Evolutionary conservation across 139 green algal species (phyloP), one percentile per base, ranked within the genome.

Genomic region (Yamagishiella unicocca): DNA sequence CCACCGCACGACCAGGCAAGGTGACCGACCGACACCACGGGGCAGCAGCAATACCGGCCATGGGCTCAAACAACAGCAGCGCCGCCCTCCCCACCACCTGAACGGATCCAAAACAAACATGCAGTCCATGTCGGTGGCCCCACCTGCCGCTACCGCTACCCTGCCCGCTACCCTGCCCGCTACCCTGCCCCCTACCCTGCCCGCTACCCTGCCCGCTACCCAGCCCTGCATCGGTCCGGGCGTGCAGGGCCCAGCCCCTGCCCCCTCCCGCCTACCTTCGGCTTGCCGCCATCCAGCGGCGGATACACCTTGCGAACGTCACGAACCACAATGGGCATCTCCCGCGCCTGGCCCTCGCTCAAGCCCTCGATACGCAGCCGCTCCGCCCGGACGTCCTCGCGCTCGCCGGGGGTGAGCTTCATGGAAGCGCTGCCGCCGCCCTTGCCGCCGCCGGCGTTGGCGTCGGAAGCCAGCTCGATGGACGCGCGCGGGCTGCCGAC

Each of bases 271-370:
- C 76, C 2, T 27, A 83, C 89, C 85, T 93, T 93, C 42, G 87
- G 64, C 40, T 92, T 90, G 61, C 92, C 90, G 31, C 94, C 95
- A 25, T 94, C 94, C 45, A 67, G 62, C 24, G 91, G 62, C 1
- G 94, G 93, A 83, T 95, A 99, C 21, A 95, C 83, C 82, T 98
- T 99, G 33, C 84, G 76, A 77, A 99, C 81, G 61, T 95, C 88
- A 2, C 87, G 43, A n/a, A 98, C 90, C 4, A 98, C 78, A 68
- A 99, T 99, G 35, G 95, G 87, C 35, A n/a, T 29, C 12, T 2
- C 4, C 4, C 4, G 33, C 21, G 17, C 14, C 31, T 4, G 58
- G 24, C 2, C 46, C 33, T 38, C 45, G 1, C 29, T 29, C 64
- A 90, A 29, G 0, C 25, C 45, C 46, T 81, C 87, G 58, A 87